Evolutionary conservation across 768 basidiomycete species (phyloP).

Genomic region (Trametes villosa): DNA sequence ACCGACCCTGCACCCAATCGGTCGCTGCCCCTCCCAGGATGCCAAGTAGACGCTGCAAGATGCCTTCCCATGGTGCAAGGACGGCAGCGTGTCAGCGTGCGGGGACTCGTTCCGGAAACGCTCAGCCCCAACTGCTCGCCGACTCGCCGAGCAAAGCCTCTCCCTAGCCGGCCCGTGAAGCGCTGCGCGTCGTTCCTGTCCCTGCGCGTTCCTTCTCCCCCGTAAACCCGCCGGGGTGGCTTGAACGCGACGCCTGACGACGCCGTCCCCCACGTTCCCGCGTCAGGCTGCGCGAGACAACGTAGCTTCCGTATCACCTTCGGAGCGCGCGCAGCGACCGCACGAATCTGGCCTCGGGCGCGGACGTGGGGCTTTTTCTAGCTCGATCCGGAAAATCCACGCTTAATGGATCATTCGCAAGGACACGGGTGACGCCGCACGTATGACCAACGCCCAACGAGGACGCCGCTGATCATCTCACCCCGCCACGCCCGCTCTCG

Average conservation of each 20-base stretch:
- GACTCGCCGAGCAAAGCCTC: not conserved
- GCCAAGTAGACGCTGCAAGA: not conserved
- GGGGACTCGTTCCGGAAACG: not conserved
- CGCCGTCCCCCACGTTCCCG: constrained; percentile 6
- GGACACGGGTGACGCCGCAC: constrained; percentile 6
- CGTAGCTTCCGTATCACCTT: not conserved
- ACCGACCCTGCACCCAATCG: not conserved
- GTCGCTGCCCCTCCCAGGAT: not conserved
- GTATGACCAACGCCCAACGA: not conserved
- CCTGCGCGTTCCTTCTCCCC: constrained; percentile 1
- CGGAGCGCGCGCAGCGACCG: not conserved
- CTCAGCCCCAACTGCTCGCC: not conserved
- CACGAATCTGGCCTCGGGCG: not conserved
- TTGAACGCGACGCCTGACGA: not conserved
- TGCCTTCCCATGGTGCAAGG: not conserved
- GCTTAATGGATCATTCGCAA: constrained; percentile 7
- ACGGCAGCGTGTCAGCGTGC: constrained; percentile 5
- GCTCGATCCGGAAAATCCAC: constrained; percentile 12
- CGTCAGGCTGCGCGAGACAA: constrained; percentile 1
- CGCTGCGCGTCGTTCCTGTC: not conserved
- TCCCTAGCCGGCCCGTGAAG: not conserved
- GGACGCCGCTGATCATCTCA: constrained; percentile 6
- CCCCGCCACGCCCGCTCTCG: not conserved
- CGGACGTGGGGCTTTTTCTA: not conserved
- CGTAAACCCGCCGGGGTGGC: constrained; percentile 1